Conservation (phyloP, 345 rosid species). For the Cardamine chenopodiifolia region DNA sequence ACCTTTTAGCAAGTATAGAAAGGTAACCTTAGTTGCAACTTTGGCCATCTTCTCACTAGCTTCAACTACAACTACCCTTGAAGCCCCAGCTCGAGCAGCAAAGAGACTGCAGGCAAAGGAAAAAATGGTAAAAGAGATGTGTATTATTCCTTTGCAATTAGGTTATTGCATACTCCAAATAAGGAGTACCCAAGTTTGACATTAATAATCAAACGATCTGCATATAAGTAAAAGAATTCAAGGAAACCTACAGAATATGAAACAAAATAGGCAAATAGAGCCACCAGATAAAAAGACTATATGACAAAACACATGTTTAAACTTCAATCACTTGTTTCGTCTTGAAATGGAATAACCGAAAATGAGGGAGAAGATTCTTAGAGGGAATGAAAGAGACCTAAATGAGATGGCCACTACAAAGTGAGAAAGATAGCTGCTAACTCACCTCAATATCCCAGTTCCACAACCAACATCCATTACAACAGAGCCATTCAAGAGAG, state of each 20-base stretch:
- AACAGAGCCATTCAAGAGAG: conserved; percentile 69
- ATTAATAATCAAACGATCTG: conserved; percentile 4
- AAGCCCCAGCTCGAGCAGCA: conserved; percentile 93
- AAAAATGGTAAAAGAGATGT: conserved; percentile 16
- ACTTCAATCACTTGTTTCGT: not conserved
- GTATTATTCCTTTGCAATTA: not conserved
- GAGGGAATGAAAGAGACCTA: conserved; percentile 5
- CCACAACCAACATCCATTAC: conserved; percentile 99
- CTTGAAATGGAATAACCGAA: not conserved
- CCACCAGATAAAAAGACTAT: conserved; percentile 7
- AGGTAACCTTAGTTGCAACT: conserved; percentile 79
- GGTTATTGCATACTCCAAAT: not conserved
- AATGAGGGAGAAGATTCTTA: not conserved
- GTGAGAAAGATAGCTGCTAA: conserved; percentile 3
- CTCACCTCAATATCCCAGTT: conserved; percentile 88
- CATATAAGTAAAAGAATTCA: not conserved
- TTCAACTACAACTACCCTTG: conserved; percentile 88
- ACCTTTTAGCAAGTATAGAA: conserved; percentile 20
- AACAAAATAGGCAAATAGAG: conserved; percentile 1
- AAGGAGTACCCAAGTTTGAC: not conserved
- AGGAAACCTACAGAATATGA: not conserved
- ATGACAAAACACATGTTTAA: not conserved
- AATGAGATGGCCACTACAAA: not conserved
- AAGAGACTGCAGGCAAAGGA: conserved; percentile 61
- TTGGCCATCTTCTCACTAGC: conserved; percentile 96